Evolutionary conservation across 2,329 filamentous ascomycete genomes (phyloP).

Genomic region (Colletotrichum lupini): DNA sequence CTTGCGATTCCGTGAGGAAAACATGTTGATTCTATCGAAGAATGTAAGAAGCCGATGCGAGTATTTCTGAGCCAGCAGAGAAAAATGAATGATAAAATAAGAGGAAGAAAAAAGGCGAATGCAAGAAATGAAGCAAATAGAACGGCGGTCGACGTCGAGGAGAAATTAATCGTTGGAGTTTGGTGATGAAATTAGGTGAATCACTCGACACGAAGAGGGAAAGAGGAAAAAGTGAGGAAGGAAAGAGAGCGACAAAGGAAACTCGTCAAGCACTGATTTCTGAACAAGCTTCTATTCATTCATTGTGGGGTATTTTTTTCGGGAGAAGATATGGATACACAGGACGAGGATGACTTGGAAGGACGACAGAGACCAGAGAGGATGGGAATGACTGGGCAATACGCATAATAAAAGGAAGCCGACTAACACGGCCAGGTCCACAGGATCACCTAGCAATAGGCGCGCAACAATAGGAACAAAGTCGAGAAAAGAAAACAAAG

Average conservation of each 20-base stretch:
- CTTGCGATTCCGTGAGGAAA: slow-evolving; percentile 47
- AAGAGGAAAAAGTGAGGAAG: slow-evolving; percentile 4
- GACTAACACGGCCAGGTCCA: slow-evolving; percentile 20
- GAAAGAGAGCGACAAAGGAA: slow-evolving; percentile 37
- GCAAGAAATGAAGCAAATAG: neutral
- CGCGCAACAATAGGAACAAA: slow-evolving; percentile 22
- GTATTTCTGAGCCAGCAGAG: slow-evolving; percentile 22
- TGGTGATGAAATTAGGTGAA: slow-evolving; percentile 30
- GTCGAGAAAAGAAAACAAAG: slow-evolving; percentile 12
- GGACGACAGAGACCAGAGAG: neutral
- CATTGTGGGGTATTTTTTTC: slow-evolving; percentile 28
- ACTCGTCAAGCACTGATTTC: slow-evolving; percentile 31
- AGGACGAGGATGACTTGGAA: slow-evolving; percentile 7
- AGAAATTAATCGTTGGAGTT: slow-evolving; percentile 14
- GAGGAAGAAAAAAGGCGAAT: neutral
- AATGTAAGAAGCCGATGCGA: slow-evolving; percentile 34
- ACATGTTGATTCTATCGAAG: slow-evolving; percentile 48
- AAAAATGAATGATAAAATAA: neutral
- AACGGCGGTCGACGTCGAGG: neutral
- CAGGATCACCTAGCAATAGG: slow-evolving; percentile 6
- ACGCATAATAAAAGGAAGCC: slow-evolving; percentile 34
- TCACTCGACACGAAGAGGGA: slow-evolving; percentile 18
- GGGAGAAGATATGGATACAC: slow-evolving; percentile 16
- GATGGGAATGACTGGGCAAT: slow-evolving; percentile 11
- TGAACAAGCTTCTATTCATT: slow-evolving; percentile 34